phyloP scores from a whole-genome alignment of 1,284 basidiomycete genomes.

The Kalmanozyma brasiliensis region DNA sequence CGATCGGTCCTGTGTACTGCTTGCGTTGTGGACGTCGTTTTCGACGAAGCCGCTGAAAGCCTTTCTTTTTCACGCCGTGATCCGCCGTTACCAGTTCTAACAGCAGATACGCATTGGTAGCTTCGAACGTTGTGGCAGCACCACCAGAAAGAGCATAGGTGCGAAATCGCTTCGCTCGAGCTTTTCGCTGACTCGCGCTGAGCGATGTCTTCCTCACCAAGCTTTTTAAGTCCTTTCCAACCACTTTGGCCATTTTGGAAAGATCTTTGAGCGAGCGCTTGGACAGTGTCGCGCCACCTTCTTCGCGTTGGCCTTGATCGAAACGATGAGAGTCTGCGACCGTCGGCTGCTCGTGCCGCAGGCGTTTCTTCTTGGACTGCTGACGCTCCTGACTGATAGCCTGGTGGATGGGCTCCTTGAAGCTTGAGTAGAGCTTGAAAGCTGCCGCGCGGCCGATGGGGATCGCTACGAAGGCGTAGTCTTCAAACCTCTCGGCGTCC shows the following conservation, averaged over 20 bases:
- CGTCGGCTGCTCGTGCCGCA: neutral
- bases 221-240: constrained; percentile 9
- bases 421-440: too few relatives aligned
- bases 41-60: too few relatives aligned
- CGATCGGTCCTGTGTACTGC: too few relatives aligned
- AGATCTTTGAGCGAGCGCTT: neutral
- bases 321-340: neutral
- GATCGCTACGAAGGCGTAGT: too few relatives aligned
- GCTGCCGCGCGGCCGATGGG: too few relatives aligned
- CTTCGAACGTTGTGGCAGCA: neutral
- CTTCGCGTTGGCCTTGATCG: too few relatives aligned
- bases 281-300: neutral
- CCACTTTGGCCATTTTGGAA: neutral
- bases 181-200: constrained; percentile 1
- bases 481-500: too few relatives aligned
- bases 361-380: too few relatives aligned
- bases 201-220: constrained; percentile 1
- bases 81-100: neutral
- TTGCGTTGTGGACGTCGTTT: too few relatives aligned
- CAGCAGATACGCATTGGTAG: neutral
- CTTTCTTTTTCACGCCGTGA: too few relatives aligned
- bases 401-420: too few relatives aligned
- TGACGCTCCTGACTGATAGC: too few relatives aligned
- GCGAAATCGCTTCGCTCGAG: constrained; percentile 4
- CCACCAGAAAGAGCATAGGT: neutral